A percentile compares a stretch with the other conserved stretches of the same genome.
Conservation (phyloP, 768 basidiomycete species). For the Phanerochaete sordida region DNA sequence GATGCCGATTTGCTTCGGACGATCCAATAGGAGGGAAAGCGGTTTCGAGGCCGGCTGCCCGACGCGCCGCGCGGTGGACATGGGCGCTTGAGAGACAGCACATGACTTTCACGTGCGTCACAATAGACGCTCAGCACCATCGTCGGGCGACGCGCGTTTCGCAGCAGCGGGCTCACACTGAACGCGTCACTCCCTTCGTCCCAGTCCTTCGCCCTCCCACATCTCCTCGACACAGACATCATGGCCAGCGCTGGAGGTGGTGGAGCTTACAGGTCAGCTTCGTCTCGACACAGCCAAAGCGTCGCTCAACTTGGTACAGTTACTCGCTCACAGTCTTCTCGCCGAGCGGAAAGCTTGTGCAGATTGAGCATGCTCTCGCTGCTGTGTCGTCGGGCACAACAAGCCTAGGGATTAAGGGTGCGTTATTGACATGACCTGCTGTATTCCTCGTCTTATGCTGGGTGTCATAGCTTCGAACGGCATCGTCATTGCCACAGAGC, state of each 20-base stretch:
- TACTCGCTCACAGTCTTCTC: constrained; percentile 99
- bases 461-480: constrained; percentile 84
- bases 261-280: constrained; percentile 33
- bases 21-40: too few species aligned
- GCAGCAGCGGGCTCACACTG: not conserved
- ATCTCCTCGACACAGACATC: constrained; percentile 6
- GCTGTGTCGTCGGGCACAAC: constrained; percentile 95
- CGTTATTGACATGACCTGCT: constrained; percentile 12
- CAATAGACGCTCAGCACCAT: not conserved
- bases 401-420: constrained; percentile 97
- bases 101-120: constrained; percentile 5
- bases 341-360: constrained; percentile 97
- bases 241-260: constrained; percentile 19
- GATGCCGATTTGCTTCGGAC: too few species aligned
- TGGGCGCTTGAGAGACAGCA: too few species aligned
- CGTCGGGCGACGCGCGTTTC: constrained; percentile 13
- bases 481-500: constrained; percentile 98
- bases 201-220: not conserved
- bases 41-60: too few species aligned
- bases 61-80: too few species aligned
- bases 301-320: constrained; percentile 36
- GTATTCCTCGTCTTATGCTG: constrained; percentile 8
- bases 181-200: constrained; percentile 12
- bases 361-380: constrained; percentile 99
- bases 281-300: not conserved